Evolutionary conservation across 1,139 yeast genomes (phyloP), one percentile per base, ranked within the genome.

Genomic region (Debaryomyces sp.): DNA sequence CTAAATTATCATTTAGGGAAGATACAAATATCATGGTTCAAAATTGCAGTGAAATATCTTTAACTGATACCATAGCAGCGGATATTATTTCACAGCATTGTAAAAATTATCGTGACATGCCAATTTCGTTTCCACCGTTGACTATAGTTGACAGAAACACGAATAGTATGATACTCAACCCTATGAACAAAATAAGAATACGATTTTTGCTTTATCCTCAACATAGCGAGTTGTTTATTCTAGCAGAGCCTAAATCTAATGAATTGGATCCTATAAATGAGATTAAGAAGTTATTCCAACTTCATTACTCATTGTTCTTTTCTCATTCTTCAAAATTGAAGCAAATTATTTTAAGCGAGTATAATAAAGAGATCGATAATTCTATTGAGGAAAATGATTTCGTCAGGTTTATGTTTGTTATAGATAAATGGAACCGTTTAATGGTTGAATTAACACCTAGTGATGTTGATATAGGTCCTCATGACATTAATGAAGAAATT

Each of bases 241-340:
- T 76, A 41, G 80, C 77, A 1, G 70, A 62, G 9, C 82, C 84
- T 3, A 80, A 78, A 52, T 70, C 74, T 44, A 80, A 80, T 47
- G 88, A 83, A 53, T 73, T 86, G 50, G 85, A 88, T 58, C 94
- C 96, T 4, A 71, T 87, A 54, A 78, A 75, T 43, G 97, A 91
- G 60, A 78, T 90, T 43, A 88, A 87, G 21, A 80, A 70, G 53
- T 54, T 75, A 7, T 70, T 75, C 49, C 76, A 73, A 64, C 70
- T 75, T 23, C 80, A 76, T 52, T 73, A 62, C 48, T 66, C 75
- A 2, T 59, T 76, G 15, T 76, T 71, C 54, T 75, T 76, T 51
- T 70, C 61, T 56, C 82, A 63, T 62, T 77, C 66, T 18, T 61
- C 42, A 46, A 62, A 48, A 58, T 75, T 66, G 56, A 80, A 63